Base-by-base conservation (phyloP, 257 asterid species). In the Asclepias syriaca region DNA sequence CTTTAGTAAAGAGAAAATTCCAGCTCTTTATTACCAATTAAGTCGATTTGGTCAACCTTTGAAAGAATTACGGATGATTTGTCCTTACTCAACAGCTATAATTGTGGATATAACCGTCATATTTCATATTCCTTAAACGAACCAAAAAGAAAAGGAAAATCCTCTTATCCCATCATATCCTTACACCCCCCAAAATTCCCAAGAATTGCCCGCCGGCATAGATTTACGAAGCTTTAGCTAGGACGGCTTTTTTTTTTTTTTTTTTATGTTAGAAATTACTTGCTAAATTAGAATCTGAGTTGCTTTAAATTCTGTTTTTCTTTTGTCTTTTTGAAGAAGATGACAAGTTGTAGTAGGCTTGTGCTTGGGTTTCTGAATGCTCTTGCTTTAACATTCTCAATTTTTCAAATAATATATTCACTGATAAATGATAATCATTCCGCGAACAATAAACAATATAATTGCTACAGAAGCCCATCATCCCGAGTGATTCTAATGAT, bases 321-420 rank as follows among this genome's bases (percentile, higher is more conserved):
- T 34, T 34, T 34, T 34, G 3, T 34, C 0, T 34, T 34, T 34
- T 34, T 34, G 15, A 54, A 9, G 16, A 70, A 19, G 40, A 79
- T 79, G 77, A 60, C 21, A 64, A 68, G 71, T 29, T 71, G 46
- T 22, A 59, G 83, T 63, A 75, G 54, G 58, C 59, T 79, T 22
- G 29, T 75, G 49, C 71, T 79, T 16, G 72, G 73, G 57, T 16
- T 79, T 75, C 48, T 75, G 29, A 79, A 75, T 51, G 71, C 66
- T 46, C 37, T 71, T n/a, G 39, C 68, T 46, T 48, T 79, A 60
- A 40, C 76, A 32, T 75, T 69, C 67, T 53, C 83, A 32, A 49
- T 75, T 11, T 24, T 71, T 72, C 83, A 75, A 59, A 40, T 70
- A 6, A 49, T 58, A 6, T 63, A 56, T 40, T 77, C 72, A 10